Base-by-base conservation (phyloP, 2,329 filamentous ascomycete genomes). In the Calonectria fujianensis region DNA sequence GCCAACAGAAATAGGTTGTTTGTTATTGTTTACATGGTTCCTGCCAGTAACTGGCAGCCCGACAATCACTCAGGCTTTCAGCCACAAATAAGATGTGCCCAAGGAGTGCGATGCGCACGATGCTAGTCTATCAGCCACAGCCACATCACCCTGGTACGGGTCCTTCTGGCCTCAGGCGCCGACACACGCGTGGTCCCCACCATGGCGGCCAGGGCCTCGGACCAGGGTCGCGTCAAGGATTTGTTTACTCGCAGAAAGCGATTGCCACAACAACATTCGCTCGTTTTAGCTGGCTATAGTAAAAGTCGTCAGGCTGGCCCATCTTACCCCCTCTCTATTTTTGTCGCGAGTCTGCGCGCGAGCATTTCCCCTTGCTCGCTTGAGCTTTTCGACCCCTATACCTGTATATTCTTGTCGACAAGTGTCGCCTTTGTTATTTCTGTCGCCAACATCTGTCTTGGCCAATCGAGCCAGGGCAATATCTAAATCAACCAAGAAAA, bases 401-500 rank as follows among this genome's bases (percentile, higher is more conserved):
- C 65, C 65, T 75, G 67, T 75, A 69, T 63, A 67, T 74, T 73
- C 76, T 73, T 78, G 79, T 80, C 78, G 69, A 37, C 76, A 75
- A 71, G 51, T 77, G 68, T 74, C 54, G 54, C 74, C 75, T 72
- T 74, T 76, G 66, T 75, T 67, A 63, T 72, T 39, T 52, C 71
- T 74, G 50, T 76, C 78, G 75, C 75, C 75, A 69, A 76, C 67
- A 67, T 64, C 75, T 72, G 64, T 69, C 27, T 77, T 79, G 73
- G 69, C 76, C 41, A 65, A 66, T 69, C 72, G 51, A 71, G 72
- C 73, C 69, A 78, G 76, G 69, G 64, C 79, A 63, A 74, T 75
- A 73, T 67, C 52, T 52, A 75, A 69, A 31, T 67, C 70, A 59
- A 64, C 69, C 66, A 76, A 77, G 84, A 86, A 80, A 65, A 92